Conservation (phyloP, 371 early-diverging fungal genomes). For the Dichotomocladium elegans region DNA sequence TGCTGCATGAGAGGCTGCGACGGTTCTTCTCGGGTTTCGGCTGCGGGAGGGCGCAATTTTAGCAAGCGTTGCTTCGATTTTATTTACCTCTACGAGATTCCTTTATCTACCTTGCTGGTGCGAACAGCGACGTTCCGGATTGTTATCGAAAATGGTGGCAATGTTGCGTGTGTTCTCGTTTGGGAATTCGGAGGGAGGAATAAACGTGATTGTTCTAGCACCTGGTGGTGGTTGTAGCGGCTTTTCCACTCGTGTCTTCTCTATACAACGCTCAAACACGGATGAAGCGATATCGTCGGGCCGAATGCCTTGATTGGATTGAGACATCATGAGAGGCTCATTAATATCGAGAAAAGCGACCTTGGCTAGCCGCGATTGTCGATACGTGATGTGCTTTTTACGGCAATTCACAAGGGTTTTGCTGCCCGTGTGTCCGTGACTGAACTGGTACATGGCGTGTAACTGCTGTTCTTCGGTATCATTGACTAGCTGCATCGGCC, state of each 20-base stretch:
- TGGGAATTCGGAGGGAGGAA: constrained; percentile 2
- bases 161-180: constrained; percentile 1
- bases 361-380: neutral
- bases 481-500: neutral
- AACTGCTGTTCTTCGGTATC: neutral
- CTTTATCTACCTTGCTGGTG: no score
- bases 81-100: no score
- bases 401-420: neutral
- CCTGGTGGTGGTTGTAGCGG: neutral
- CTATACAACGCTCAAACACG: neutral
- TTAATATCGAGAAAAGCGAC: neutral
- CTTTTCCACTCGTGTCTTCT: neutral
- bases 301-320: neutral
- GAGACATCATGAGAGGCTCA: neutral
- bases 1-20: no score
- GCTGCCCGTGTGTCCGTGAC: no score
- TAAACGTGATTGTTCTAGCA: neutral
- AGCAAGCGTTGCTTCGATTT: no score
- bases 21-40: no score
- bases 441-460: no score
- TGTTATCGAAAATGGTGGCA: neutral
- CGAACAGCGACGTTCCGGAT: neutral
- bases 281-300: neutral
- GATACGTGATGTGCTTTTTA: neutral
- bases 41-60: no score